phyloP scores from a whole-genome alignment of 139 green algal species.

The Tetradesmus obliquus region DNA sequence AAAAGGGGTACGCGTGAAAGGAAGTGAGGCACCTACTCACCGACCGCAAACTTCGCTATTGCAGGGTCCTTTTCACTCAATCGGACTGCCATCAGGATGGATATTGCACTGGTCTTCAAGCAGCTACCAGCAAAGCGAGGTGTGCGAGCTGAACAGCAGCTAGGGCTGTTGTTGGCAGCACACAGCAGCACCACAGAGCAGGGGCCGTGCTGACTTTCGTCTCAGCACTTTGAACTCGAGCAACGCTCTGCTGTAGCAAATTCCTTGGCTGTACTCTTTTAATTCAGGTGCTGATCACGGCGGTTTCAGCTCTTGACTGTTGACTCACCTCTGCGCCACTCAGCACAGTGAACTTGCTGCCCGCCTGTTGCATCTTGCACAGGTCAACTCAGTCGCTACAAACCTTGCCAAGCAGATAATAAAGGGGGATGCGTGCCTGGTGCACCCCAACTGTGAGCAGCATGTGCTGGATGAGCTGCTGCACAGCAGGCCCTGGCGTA shows the following conservation, averaged over 20 bases:
- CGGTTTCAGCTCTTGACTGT: neutral
- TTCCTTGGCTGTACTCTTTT: neutral
- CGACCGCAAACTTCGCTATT: neutral
- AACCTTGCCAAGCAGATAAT: slow-evolving; percentile 2
- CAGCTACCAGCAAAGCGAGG: slow-evolving; percentile 15
- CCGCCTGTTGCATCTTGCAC: neutral
- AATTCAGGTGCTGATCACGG: neutral
- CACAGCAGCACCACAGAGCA: neutral
- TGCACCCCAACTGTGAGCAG: slow-evolving; percentile 19
- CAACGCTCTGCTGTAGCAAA: neutral
- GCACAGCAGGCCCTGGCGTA: slow-evolving; percentile 22
- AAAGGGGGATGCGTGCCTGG: slow-evolving; percentile 39
- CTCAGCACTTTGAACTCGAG: neutral
- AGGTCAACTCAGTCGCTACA: slow-evolving; percentile 33
- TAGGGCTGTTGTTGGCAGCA: neutral
- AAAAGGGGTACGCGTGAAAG: neutral
- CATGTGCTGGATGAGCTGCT: slow-evolving; percentile 29
- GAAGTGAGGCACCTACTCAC: neutral
- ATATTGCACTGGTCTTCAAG: slow-evolving; percentile 13
- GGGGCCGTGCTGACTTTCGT: neutral
- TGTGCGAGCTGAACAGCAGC: neutral
- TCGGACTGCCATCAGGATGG: slow-evolving; percentile 3
- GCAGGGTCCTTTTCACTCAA: slow-evolving; percentile 9
- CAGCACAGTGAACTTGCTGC: neutral
- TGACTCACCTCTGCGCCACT: neutral